Conservation (phyloP, 305 asterid genomes). For the Solanum hybrid region DNA sequence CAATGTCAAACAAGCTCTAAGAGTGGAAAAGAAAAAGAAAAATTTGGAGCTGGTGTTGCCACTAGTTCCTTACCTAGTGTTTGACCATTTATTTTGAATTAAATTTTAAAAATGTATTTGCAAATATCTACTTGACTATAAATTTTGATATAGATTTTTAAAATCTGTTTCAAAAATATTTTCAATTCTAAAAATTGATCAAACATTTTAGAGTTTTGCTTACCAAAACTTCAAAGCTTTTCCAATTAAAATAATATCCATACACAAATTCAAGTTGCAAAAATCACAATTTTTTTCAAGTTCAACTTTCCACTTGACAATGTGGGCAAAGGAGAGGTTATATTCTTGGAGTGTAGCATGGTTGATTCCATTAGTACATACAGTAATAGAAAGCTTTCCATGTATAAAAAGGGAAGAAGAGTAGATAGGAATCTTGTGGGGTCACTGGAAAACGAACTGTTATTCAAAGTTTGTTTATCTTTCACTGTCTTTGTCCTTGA, state of each 20-base stretch:
- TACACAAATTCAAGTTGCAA: not conserved
- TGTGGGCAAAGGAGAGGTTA: not conserved
- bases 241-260: not conserved
- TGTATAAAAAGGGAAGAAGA: not conserved
- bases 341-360: not conserved
- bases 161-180: not conserved
- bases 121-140: not conserved
- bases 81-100: not conserved
- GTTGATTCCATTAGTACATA: not conserved
- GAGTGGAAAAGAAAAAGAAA: not conserved
- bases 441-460: not conserved
- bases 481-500: not conserved
- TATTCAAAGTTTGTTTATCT: not conserved
- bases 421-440: not conserved
- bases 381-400: not conserved
- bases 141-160: not conserved
- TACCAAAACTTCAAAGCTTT: not conserved
- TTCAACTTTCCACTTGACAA: not conserved
- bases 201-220: not conserved
- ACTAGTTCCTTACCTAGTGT: not conserved
- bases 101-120: not conserved
- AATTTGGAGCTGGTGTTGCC: not conserved
- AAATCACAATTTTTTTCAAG: not conserved
- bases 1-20: too few relatives aligned
- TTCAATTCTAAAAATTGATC: not conserved